A percentile compares a stretch with the other conserved stretches of the same genome.
phyloP scores from a whole-genome alignment of 225 moss, liverwort and hornwort species.

The Marchantia paleacea region DNA sequence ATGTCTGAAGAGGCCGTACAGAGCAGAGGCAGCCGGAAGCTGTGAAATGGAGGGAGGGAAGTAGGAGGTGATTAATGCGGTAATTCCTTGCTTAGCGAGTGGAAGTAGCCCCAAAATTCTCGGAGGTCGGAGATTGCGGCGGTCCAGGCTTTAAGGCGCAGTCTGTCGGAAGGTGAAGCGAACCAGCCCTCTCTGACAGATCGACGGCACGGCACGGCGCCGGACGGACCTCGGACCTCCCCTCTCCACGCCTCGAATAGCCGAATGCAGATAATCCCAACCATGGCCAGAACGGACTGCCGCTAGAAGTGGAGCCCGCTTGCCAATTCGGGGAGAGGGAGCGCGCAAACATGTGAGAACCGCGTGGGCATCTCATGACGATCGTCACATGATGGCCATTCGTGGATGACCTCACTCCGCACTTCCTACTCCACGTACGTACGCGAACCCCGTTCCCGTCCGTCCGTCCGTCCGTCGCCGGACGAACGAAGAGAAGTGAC shows the following conservation, averaged over 20 bases:
- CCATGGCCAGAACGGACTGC: too few relatives aligned
- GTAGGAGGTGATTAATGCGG: neutral
- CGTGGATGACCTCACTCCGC: neutral
- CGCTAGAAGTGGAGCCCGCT: neutral
- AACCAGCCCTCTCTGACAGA: neutral
- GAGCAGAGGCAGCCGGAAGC: neutral
- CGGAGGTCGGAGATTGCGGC: conserved; percentile 12
- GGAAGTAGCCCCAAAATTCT: conserved; percentile 1
- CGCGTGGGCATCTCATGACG: conserved; percentile 9
- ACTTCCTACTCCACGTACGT: neutral
- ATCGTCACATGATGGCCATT: neutral
- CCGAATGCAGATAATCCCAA: neutral
- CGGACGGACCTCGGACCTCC: too few relatives aligned
- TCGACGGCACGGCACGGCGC: too few relatives aligned
- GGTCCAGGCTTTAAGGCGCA: conserved; percentile 4
- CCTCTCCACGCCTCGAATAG: too few relatives aligned
- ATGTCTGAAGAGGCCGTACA: neutral
- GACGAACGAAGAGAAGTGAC: too few relatives aligned
- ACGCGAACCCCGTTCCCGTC: neutral
- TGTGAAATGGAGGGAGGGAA: neutral
- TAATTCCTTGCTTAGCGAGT: neutral
- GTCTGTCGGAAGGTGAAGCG: conserved; percentile 11
- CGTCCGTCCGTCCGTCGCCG: neutral
- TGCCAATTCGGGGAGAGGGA: neutral
- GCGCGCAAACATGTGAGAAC: neutral